Conservation (phyloP, 306 rosid genomes). For the Leucaena leucocephala region DNA sequence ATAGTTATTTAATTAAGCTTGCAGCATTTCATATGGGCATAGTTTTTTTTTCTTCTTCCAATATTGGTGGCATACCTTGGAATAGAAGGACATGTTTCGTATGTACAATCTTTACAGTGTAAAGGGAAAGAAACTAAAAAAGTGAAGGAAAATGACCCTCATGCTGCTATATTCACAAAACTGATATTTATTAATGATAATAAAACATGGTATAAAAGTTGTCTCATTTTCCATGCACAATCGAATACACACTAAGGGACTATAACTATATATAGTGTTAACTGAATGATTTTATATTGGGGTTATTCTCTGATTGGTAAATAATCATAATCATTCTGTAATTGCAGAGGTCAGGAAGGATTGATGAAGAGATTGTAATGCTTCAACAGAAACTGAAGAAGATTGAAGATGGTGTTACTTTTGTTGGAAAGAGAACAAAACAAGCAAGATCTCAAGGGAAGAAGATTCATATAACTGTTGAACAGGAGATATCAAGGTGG, state of each 20-base stretch:
- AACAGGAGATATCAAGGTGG: conserved; percentile 88
- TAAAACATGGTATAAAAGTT: neutral
- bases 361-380: conserved; percentile 84
- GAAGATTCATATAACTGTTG: conserved; percentile 81
- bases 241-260: no score
- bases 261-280: no score
- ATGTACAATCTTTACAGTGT: neutral
- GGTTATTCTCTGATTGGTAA: neutral
- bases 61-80: neutral
- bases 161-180: neutral
- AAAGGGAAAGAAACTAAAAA: no score
- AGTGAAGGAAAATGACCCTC: neutral
- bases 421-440: conserved; percentile 76
- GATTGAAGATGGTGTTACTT: conserved; percentile 68
- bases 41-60: neutral
- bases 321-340: neutral
- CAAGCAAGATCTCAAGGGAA: conserved; percentile 90
- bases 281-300: neutral
- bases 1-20: neutral
- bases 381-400: conserved; percentile 79
- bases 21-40: neutral
- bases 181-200: no score
- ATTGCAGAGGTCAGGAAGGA: conserved; percentile 84
- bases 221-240: neutral
- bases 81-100: neutral